These are phyloP conservation scores for Groenewaldozyma salmanticensis DNA, from an alignment of 805 yeast genomes.

Conservation along the genomic window DNA sequence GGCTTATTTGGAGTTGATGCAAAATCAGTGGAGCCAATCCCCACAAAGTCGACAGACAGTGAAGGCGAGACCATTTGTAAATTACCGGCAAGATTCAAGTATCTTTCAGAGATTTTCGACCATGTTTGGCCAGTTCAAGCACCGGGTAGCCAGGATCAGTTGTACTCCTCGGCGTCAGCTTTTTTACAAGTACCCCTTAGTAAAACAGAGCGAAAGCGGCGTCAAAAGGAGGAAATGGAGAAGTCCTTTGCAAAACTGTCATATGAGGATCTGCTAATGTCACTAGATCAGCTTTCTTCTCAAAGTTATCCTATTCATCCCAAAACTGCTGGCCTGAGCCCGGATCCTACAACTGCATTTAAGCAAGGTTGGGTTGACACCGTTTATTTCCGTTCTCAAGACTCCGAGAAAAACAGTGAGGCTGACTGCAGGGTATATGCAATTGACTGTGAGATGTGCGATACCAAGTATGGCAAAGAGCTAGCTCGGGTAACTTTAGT, in stretches of 20 bases:
- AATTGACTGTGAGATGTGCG: slow-evolving; percentile 91
- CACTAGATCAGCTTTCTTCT: slow-evolving; percentile 37
- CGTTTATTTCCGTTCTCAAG: too few relatives aligned
- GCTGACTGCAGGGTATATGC: slow-evolving; percentile 58
- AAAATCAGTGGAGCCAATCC: slow-evolving; percentile 11
- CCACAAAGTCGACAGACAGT: background rate
- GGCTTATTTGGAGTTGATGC: slow-evolving; percentile 33
- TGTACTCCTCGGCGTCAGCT: slow-evolving; percentile 45
- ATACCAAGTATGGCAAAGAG: slow-evolving; percentile 46
- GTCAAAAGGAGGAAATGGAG: too few relatives aligned
- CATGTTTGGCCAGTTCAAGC: slow-evolving; percentile 40
- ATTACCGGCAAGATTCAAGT: slow-evolving; percentile 17
- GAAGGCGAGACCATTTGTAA: slow-evolving; percentile 4
- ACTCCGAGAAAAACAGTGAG: slow-evolving; percentile 27
- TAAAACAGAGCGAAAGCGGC: slow-evolving; percentile 45
- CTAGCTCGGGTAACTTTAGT: slow-evolving; percentile 72
- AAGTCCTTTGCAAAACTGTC: slow-evolving; percentile 27
- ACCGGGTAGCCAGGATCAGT: slow-evolving; percentile 57
- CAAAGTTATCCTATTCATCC: slow-evolving; percentile 58
- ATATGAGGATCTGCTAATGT: slow-evolving; percentile 45
- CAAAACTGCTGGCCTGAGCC: background rate
- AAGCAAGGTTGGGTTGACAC: slow-evolving; percentile 48
- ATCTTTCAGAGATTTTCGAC: slow-evolving; percentile 33
- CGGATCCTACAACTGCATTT: slow-evolving; percentile 7
- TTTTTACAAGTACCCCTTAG: slow-evolving; percentile 49